Base-by-base conservation (phyloP, 768 basidiomycete species). In the Rhizopogon roseolus region DNA sequence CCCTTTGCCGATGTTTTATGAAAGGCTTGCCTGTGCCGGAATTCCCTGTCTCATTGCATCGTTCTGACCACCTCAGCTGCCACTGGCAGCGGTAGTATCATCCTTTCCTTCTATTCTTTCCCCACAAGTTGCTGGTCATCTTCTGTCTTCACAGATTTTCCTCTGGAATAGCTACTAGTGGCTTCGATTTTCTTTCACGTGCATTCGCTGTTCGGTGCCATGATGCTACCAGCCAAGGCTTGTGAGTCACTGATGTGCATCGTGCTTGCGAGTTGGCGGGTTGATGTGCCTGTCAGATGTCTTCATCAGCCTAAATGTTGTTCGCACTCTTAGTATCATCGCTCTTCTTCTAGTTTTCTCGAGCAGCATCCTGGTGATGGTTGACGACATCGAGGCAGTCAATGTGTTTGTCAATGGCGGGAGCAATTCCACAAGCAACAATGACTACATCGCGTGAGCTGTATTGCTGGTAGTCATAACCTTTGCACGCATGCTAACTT, bases 401-500 rank as follows among this genome's bases (percentile, higher is more conserved):
- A 90, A 90, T 64, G 68, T 67, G 45, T 88, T 88, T 66, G 63
- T 68, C 34, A 66, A 72, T 13, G 76, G 67, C 4, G 51, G 66
- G 60, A 76, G 66, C 66, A 71, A 63, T 40, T 76, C 71, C 62
- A 27, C 66, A 75, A 62, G 69, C 65, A 79, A 91, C 57, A 87
- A 86, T 60, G 88, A 92, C 57, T 95, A 94, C 67, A 85, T 93
- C 62, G 83, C 86, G 83, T 91, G 66, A 55, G 82, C n/a, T 7
- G 28, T n/a, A 10, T 4, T 0, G 45, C 13, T 42, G 13, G 9
- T 55, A 5, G 5, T 36, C 10, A 36, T n/a, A 2, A 10, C 19
- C 14, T 32, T 10, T 13, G 11, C 10, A 14, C 5, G 9, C 14
- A 25, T 39, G 49, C 9, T 6, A 25, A 34, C 48, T 49, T 42